These are phyloP conservation scores for Glebionis coronaria DNA, from an alignment of 129 eudicot species.

Conservation along the genomic window DNA sequence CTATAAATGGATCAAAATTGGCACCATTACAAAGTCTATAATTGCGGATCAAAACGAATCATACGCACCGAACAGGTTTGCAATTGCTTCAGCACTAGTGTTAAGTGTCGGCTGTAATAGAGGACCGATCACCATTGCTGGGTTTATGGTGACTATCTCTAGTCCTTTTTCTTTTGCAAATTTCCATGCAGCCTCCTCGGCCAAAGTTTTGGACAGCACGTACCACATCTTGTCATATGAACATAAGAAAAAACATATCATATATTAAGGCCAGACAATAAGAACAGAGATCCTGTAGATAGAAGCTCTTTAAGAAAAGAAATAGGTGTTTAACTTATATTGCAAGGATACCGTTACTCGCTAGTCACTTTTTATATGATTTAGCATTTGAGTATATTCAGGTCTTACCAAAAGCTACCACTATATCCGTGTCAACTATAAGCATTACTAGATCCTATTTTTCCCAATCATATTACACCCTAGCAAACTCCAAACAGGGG, in stretches of 20 bases:
- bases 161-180: slow-evolving; percentile 62
- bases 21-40: too few species aligned
- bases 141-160: slow-evolving; percentile 66
- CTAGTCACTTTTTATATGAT: slow-evolving; percentile 1
- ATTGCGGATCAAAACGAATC: not conserved
- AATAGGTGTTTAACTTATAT: not conserved
- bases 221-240: slow-evolving; percentile 55
- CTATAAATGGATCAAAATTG: too few species aligned
- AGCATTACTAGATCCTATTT: slow-evolving; percentile 8
- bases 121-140: slow-evolving; percentile 75
- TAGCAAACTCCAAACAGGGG: slow-evolving; percentile 15
- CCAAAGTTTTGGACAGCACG: slow-evolving; percentile 64
- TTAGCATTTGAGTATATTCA: not conserved
- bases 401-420: not conserved
- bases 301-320: slow-evolving; percentile 1
- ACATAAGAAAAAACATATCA: not conserved
- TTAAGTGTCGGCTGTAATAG: slow-evolving; percentile 71
- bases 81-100: slow-evolving; percentile 55
- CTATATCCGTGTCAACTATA: slow-evolving; percentile 1
- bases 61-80: slow-evolving; percentile 48
- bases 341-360: slow-evolving; percentile 11
- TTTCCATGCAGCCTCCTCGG: slow-evolving; percentile 88
- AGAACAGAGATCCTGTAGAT: not conserved
- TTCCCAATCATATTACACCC: slow-evolving; percentile 7
- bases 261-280: not conserved